Evolutionary conservation across 257 asterid species (phyloP).

Genomic region (Forsythia viridissima): DNA sequence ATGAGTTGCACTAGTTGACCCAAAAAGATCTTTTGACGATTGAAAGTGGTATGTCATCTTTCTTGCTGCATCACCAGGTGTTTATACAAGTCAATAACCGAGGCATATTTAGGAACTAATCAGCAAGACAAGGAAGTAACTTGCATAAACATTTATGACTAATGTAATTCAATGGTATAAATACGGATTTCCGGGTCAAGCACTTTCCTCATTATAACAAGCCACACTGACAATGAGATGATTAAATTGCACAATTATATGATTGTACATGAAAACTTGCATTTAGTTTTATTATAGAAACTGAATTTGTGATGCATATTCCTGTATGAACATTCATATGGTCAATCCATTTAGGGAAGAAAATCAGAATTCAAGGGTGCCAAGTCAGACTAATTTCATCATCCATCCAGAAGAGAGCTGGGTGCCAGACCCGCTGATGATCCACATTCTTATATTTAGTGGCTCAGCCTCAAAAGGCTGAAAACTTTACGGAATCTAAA

Average conservation of each 20-base stretch:
- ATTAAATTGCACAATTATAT: background rate
- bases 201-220: background rate
- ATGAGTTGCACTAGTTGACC: background rate
- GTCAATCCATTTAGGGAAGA: background rate
- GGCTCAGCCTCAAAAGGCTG: background rate
- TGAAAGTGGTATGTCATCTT: background rate
- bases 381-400: conserved; percentile 2
- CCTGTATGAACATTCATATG: background rate
- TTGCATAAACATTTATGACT: background rate
- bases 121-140: conserved; percentile 11
- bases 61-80: background rate
- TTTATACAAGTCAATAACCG: background rate
- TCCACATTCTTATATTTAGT: background rate
- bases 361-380: conserved; percentile 18
- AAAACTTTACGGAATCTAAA: background rate
- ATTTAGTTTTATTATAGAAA: background rate
- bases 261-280: background rate
- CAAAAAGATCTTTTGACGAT: background rate
- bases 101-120: background rate
- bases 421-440: background rate
- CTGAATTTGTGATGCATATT: background rate
- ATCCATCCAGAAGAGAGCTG: background rate
- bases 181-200: background rate
- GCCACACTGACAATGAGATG: background rate
- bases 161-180: background rate